Percentiles rank a stretch among this genome's conserved stretches.
Evolutionary conservation across 768 basidiomycete genomes (phyloP).

Genomic region (Leccinum subtestaceum): DNA sequence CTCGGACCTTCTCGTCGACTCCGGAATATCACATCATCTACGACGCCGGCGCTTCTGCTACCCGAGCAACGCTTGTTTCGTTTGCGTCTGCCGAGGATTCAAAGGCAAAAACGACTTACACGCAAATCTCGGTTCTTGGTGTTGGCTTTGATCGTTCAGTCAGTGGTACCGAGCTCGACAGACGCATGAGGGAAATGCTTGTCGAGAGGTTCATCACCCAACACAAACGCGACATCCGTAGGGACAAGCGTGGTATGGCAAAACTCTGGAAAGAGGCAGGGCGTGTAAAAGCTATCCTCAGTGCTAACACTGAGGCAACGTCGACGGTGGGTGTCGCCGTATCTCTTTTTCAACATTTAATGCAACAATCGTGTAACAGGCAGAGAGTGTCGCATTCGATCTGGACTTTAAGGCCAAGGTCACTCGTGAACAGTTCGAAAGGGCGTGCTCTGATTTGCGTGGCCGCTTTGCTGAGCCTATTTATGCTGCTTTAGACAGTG

Average conservation of each 20-base stretch:
- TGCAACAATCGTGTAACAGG: conserved; percentile 36
- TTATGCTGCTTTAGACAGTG: conserved; percentile 62
- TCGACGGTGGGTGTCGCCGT: conserved; percentile 52
- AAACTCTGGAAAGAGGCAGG: conserved; percentile 94
- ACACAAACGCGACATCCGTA: conserved; percentile 62
- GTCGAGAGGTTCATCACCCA: conserved; percentile 71
- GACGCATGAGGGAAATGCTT: conserved; percentile 77
- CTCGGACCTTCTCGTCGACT: conserved; percentile 68
- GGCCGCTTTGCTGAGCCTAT: conserved; percentile 67
- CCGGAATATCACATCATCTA: conserved; percentile 89
- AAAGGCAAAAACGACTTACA: conserved; percentile 53
- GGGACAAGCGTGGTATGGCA: conserved; percentile 82
- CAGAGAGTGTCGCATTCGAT: conserved; percentile 88
- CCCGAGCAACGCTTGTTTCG: conserved; percentile 72
- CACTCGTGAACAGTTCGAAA: conserved; percentile 77
- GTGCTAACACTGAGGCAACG: conserved; percentile 82
- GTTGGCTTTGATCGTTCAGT: conserved; percentile 75
- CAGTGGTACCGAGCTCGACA: conserved; percentile 85
- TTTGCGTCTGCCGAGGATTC: conserved; percentile 51
- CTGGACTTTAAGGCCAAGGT: conserved; percentile 85
- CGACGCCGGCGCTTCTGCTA: conserved; percentile 87
- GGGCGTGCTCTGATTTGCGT: conserved; percentile 63
- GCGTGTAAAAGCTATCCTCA: conserved; percentile 87
- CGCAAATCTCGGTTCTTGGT: conserved; percentile 74
- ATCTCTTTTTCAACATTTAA: neutral